Evolutionary conservation across 495 filamentous ascomycete genomes (phyloP).

Genomic region (Hypoxylon crocopeplum): DNA sequence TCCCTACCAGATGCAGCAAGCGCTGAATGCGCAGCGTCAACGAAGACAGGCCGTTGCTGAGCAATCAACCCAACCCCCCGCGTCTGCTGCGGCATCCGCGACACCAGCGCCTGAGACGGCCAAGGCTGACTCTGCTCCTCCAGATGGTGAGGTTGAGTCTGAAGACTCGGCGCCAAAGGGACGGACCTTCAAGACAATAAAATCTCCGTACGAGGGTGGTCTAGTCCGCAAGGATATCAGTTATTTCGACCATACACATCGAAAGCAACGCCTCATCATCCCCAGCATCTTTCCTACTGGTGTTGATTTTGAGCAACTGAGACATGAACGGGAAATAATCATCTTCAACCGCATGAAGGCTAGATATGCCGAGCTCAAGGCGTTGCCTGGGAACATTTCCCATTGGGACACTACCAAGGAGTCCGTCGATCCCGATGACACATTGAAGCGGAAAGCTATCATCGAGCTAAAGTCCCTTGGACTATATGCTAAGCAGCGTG

Average conservation of each 20-base stretch:
- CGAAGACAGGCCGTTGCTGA: slow-evolving; percentile 64
- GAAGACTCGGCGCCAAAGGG: slow-evolving; percentile 39
- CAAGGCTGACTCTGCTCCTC: slow-evolving; percentile 35
- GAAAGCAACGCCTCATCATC: slow-evolving; percentile 75
- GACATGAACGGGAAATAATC: slow-evolving; percentile 84
- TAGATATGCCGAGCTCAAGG: slow-evolving; percentile 81
- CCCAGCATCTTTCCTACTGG: slow-evolving; percentile 88
- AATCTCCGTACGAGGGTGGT: slow-evolving; percentile 66
- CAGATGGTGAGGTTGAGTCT: slow-evolving; percentile 41
- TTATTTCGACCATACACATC: slow-evolving; percentile 77
- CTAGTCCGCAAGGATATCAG: slow-evolving; percentile 65
- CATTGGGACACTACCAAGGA: slow-evolving; percentile 83
- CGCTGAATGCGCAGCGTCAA: slow-evolving; percentile 75
- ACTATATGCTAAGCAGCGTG: slow-evolving; percentile 82
- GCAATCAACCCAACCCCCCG: slow-evolving; percentile 50
- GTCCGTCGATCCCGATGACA: slow-evolving; percentile 74
- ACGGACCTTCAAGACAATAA: slow-evolving; percentile 62
- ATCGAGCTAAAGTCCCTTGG: slow-evolving; percentile 91
- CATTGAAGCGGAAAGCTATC: slow-evolving; percentile 83
- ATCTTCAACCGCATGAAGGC: slow-evolving; percentile 87
- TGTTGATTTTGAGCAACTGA: slow-evolving; percentile 80
- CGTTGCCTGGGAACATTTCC: slow-evolving; percentile 78
- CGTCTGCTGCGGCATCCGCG: slow-evolving; percentile 47
- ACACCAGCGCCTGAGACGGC: slow-evolving; percentile 50
- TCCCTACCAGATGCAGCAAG: slow-evolving; percentile 73